Evolutionary conservation across 2,329 filamentous ascomycete genomes (phyloP), one percentile per base, ranked within the genome.

Genomic region (Claviceps quebecensis): DNA sequence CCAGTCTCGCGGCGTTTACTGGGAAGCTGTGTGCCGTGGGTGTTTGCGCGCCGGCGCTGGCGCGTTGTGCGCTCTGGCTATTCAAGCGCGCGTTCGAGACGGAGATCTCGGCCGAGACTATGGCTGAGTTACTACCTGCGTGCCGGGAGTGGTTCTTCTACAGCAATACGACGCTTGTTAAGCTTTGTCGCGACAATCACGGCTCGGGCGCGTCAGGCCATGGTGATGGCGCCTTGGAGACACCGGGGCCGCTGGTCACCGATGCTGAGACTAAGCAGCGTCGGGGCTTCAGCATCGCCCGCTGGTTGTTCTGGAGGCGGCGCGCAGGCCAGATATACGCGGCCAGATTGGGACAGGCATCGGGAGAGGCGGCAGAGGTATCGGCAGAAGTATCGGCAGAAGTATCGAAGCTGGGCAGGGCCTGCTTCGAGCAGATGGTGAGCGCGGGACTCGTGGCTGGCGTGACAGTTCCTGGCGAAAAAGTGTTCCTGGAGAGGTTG

Each of bases 261-360:
- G 40, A 41, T 7, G 22, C 34, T 9, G 26, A 29, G 36, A 23
- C 19, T 17, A 4, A 14, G 37, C 2, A 29, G 26, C 26, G 9
- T 29, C 26, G 48, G 41, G 11, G 39, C 39, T 53, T 53, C n/a
- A 51, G 48, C 29, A 13, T 53, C 9, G 43, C 46, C 3, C 48
- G 49, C 16, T 55, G 53, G 53, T 47, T 55, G 22, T 52, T 55
- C 26, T 55, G 53, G 53, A 48, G 53, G 45, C 34, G 38, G 19
- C 48, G 49, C 16, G 41, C 49, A 11, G 53, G 53, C 9, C 49
- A 53, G 5, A 23, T 55, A 4, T 55, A 55, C 41, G 22, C 40
- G 8, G 19, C 5, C 4, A 46, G 47, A 16, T 22, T 7, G 8
- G 46, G 45, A 26, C 23, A 26, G 23, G 8, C 26, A 29, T 29